Evolutionary conservation across 257 asterid species (phyloP), one percentile per base, ranked within the genome.

Genomic region (Solanum megistacrolobum): DNA sequence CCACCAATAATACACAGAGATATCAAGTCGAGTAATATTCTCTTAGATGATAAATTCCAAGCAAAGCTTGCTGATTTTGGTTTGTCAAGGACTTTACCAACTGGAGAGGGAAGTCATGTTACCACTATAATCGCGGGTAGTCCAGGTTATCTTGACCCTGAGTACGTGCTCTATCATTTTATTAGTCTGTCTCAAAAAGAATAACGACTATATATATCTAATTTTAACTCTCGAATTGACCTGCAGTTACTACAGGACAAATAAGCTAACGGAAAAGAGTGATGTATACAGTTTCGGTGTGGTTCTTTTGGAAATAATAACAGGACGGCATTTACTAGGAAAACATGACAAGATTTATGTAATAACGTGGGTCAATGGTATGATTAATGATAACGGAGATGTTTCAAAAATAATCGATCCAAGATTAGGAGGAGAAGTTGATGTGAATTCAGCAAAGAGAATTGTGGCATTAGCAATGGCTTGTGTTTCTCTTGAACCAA

Each of bases 1-100:
- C 92, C 92, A 23, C 84, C 92, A 36, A 87, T 92, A 85, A 79
- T 93, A 34, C 95, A 92, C 69, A 88, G 92, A 89, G 95, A 93
- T 73, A 83, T 92, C 25, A 93, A 93, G 69, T 73, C 88, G 5
- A 88, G 89, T 20, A 93, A 92, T 41, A 91, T 91, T 25, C 20
- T 92, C 38, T 71, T 91, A 48, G 76, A 90, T 58, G 88, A 87
- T 27, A 88, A 91, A 1, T 85, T 91, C n/a, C 91, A 83, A 52
- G 91, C 94, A 43, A 92, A 93, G 71, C 65, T 92, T 72, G 90
- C 90, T 76, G 95, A 93, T 78, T 91, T 92, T 76, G 93, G 95
- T 35, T 66, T 93, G 20, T 92, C 95, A 11, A 88, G 92, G 89
- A 79, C 74, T 20, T 88, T 90, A 46, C 86, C 87, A 3, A 8